Evolutionary conservation across 164 flowering plant genomes (phyloP), one percentile per base, ranked within the genome.

Genomic region (Vitis riparia): DNA sequence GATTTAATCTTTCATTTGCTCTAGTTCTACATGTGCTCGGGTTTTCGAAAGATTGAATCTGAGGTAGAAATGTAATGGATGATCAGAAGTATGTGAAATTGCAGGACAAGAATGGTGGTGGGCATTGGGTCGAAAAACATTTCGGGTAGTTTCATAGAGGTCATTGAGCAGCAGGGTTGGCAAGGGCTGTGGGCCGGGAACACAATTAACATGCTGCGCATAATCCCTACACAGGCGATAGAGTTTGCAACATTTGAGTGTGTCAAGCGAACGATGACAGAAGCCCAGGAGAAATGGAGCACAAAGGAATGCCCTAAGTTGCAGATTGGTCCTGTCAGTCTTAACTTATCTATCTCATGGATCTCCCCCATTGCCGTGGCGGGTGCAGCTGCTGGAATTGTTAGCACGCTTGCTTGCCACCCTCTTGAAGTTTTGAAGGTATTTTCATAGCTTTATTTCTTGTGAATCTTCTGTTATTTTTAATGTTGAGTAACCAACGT

Each of bases 181-280:
- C 90, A 78, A 78, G 99, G 99, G 47, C 86, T 95, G 17, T 95
- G 98, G 98, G 90, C 97, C 68, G 99, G 99, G 7, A 95, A 95
- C 69, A 69, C 89, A 19, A 81, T 95, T 64, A 95, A 93, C 78
- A 90, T 93, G 97, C 76, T 95, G 19, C 92, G 99, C 3, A 93
- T 93, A 78, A 73, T 93, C 68, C 99, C 99, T 29, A 93, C 98
- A 1, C 99, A 93, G 73, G 99, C 99, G 51, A 93, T 95, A 71
- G 99, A 95, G 81, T 85, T 93, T 63, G 94, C 82, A 69, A 93
- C 98, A 32, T 95, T 91, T 78, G 98, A 95, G 81, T 89, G 81
- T 73, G 99, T 95, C 57, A 95, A 93, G 73, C 88, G 99, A 57
- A 62, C 92, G 62, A 82, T 93, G 87, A 80, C 89, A 59, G 78